phyloP scores from a whole-genome alignment of 2,329 filamentous ascomycete species.

The Exophiala calicioides region DNA sequence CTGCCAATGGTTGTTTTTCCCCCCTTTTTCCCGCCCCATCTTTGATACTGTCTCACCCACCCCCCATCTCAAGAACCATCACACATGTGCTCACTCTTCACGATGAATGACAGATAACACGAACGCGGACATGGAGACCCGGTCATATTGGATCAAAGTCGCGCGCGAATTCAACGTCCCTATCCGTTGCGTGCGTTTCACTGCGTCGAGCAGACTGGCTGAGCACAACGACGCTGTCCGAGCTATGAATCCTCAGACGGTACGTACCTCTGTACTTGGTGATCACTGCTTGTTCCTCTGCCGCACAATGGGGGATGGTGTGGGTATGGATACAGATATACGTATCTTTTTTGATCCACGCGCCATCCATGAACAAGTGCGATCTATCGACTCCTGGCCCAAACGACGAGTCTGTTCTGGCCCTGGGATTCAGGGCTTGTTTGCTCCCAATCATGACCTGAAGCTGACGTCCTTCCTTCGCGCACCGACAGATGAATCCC shows the following conservation, averaged over 20 bases:
- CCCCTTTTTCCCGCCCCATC: too few relatives aligned
- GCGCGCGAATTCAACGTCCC: conserved; percentile 70
- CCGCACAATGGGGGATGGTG: too few relatives aligned
- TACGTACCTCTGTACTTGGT: conserved; percentile 36
- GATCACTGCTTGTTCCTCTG: too few relatives aligned
- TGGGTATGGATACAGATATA: too few relatives aligned
- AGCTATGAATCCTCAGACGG: conserved; percentile 55
- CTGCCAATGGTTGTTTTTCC: too few relatives aligned
- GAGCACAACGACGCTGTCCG: conserved; percentile 88
- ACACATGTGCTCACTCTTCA: conserved; percentile 13
- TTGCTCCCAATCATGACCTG: conserved; percentile 17
- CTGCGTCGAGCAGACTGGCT: conserved; percentile 66
- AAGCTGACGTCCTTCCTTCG: conserved; percentile 5
- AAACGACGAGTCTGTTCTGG: too few relatives aligned
- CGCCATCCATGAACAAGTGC: too few relatives aligned
- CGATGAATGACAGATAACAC: conserved; percentile 72
- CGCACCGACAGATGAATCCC: conserved; percentile 67
- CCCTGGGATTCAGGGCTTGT: too few relatives aligned
- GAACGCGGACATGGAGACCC: conserved; percentile 78
- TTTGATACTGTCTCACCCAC: too few relatives aligned
- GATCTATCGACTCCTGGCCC: too few relatives aligned
- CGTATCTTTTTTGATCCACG: too few relatives aligned
- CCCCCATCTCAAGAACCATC: too few relatives aligned
- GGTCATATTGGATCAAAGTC: conserved; percentile 75
- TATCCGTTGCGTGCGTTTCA: conserved; percentile 85